Conservation (phyloP, 768 basidiomycete species). For the Amanita thiersii region DNA sequence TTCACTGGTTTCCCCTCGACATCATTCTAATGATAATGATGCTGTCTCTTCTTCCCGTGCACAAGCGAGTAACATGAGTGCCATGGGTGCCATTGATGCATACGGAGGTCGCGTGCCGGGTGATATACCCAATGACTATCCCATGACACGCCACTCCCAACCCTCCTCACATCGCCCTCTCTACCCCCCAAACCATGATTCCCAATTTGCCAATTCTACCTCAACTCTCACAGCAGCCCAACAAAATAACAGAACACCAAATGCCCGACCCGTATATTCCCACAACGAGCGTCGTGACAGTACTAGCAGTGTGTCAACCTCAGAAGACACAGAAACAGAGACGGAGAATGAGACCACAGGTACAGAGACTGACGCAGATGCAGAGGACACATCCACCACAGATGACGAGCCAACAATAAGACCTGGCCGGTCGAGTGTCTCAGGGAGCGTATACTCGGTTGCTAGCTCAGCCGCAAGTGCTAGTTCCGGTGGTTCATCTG, state of each 20-base stretch:
- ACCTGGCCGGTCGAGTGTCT: conserved; percentile 20
- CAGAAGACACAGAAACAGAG: conserved; percentile 20
- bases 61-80: conserved; percentile 13
- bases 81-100: conserved; percentile 49
- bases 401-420: conserved; percentile 83
- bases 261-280: conserved; percentile 7
- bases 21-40: conserved; percentile 11
- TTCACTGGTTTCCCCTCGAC: conserved; percentile 1
- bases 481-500: conserved; percentile 18
- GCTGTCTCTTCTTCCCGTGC: conserved; percentile 11
- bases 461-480: conserved; percentile 14
- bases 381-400: conserved; percentile 49
- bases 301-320: conserved; percentile 15
- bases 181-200: conserved; percentile 2
- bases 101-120: conserved; percentile 35
- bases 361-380: conserved; percentile 32
- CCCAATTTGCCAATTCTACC: background rate
- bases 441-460: conserved; percentile 20
- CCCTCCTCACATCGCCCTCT: conserved; percentile 16
- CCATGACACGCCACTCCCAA: conserved; percentile 7
- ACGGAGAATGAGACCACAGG: conserved; percentile 22
- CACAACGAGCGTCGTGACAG: conserved; percentile 6
- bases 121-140: conserved; percentile 8
- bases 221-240: conserved; percentile 1
- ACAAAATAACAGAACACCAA: conserved; percentile 5